Conservation (phyloP, 1,139 yeast species). For the Scheffersomyces illinoinensis region DNA sequence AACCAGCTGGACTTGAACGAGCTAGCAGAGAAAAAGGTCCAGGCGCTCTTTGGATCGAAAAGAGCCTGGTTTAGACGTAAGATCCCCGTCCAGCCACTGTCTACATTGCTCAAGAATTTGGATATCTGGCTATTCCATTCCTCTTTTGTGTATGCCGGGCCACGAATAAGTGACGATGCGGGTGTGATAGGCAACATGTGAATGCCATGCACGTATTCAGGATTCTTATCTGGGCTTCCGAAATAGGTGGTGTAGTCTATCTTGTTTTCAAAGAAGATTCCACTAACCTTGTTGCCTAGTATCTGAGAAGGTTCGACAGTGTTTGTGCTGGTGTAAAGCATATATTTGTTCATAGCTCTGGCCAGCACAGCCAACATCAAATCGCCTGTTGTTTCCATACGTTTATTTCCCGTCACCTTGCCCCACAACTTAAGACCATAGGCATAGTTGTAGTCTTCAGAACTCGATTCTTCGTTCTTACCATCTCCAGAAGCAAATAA, state of each 20-base stretch:
- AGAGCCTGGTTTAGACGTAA: slow-evolving; percentile 77
- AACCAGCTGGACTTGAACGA: slow-evolving; percentile 54
- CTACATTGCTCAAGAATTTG: slow-evolving; percentile 51
- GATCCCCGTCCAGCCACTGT: slow-evolving; percentile 89
- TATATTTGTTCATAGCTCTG: slow-evolving; percentile 64
- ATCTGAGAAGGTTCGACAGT: slow-evolving; percentile 57
- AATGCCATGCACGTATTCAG: slow-evolving; percentile 90
- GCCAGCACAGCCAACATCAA: slow-evolving; percentile 68
- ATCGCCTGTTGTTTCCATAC: slow-evolving; percentile 77
- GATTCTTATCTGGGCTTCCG: slow-evolving; percentile 46
- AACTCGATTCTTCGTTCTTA: slow-evolving; percentile 75
- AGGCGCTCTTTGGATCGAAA: slow-evolving; percentile 65
- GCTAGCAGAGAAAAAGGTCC: slow-evolving; percentile 61
- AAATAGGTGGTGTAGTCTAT: slow-evolving; percentile 90
- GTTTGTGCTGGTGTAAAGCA: slow-evolving; percentile 58
- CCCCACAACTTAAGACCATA: slow-evolving; percentile 88
- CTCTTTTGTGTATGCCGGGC: slow-evolving; percentile 65
- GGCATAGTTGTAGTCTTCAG: slow-evolving; percentile 79
- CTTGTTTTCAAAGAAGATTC: slow-evolving; percentile 83
- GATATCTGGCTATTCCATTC: slow-evolving; percentile 74
- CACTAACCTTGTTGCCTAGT: slow-evolving; percentile 67
- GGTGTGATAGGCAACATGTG: slow-evolving; percentile 94
- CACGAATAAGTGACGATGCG: slow-evolving; percentile 73
- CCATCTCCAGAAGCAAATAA: slow-evolving; percentile 71
- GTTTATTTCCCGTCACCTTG: slow-evolving; percentile 59